Evolutionary conservation across 805 yeast genomes (phyloP).

Genomic region (Schwanniomyces polymorphus): DNA sequence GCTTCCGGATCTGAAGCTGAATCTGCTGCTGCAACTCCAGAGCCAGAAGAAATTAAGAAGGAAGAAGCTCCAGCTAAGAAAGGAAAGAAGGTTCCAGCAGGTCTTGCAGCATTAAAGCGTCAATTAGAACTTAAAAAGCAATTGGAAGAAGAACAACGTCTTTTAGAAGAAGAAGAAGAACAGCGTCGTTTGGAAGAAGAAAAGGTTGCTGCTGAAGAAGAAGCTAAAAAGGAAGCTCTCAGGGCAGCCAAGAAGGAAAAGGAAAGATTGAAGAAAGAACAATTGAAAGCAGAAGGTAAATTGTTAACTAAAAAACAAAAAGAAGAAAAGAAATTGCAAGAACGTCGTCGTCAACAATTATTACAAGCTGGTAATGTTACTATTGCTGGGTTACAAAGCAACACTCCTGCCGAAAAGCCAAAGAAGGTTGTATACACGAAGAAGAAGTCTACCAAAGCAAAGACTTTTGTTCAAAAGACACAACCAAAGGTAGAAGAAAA

Average conservation of each 20-base stretch:
- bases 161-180: slow-evolving; percentile 69
- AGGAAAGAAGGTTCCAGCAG: slow-evolving; percentile 84
- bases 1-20: slow-evolving; percentile 29
- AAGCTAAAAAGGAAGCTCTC: slow-evolving; percentile 60
- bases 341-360: slow-evolving; percentile 85
- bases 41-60: slow-evolving; percentile 26
- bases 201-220: slow-evolving; percentile 56
- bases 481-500: slow-evolving; percentile 14
- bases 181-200: slow-evolving; percentile 51
- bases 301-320: slow-evolving; percentile 91
- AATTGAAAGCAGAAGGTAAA: slow-evolving; percentile 95
- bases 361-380: slow-evolving; percentile 69
- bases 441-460: slow-evolving; percentile 58
- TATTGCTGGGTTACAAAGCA: slow-evolving; percentile 68
- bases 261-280: slow-evolving; percentile 84
- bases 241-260: slow-evolving; percentile 75
- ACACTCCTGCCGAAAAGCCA: slow-evolving; percentile 42
- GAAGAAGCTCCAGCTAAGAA: slow-evolving; percentile 43
- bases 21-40: slow-evolving; percentile 29
- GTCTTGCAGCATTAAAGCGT: slow-evolving; percentile 85
- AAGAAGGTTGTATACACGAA: slow-evolving; percentile 71
- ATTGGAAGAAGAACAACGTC: slow-evolving; percentile 78
- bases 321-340: slow-evolving; percentile 83
- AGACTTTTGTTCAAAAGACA: slow-evolving; percentile 33
- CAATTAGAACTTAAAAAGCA: slow-evolving; percentile 89